A percentile compares a stretch with the other conserved stretches of the same genome.
Evolutionary conservation across 495 filamentous ascomycete genomes (phyloP).

Genomic region (Tetracladium setigerum): DNA sequence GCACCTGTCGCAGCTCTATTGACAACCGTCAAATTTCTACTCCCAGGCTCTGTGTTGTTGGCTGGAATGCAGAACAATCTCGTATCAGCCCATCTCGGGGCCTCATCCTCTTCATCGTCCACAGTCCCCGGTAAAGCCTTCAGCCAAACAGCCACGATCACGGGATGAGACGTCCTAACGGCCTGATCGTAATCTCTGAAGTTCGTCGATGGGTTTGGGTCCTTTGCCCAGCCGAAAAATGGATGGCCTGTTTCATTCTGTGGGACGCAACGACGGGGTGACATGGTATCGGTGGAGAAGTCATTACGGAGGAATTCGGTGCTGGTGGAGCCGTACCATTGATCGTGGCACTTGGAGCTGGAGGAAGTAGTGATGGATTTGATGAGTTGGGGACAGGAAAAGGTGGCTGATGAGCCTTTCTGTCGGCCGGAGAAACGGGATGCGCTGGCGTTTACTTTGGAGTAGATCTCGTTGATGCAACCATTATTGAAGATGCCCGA

Average conservation of each 20-base stretch:
- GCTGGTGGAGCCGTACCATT: background rate
- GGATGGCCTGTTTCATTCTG: background rate
- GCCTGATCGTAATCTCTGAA: slow-evolving; percentile 1
- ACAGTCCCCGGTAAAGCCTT: background rate
- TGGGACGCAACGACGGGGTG: background rate
- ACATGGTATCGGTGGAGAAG: background rate
- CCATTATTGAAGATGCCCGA: background rate
- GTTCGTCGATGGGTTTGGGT: background rate
- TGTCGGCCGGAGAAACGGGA: background rate
- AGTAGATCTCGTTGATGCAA: background rate
- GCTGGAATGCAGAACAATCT: slow-evolving; percentile 3
- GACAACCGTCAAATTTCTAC: slow-evolving; percentile 6
- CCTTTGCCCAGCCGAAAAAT: background rate
- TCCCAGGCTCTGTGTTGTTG: slow-evolving; percentile 1
- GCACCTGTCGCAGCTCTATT: background rate
- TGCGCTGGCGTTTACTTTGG: background rate
- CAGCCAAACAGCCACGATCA: background rate
- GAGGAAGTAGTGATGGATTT: background rate
- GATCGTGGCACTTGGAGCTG: background rate
- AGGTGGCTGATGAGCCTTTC: background rate
- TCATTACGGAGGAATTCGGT: slow-evolving; percentile 1
- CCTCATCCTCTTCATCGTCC: background rate
- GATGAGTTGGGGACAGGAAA: background rate
- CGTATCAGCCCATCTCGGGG: slow-evolving; percentile 1
- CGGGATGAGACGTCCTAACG: background rate